A percentile compares a stretch with the other conserved stretches of the same genome.
Conservation (phyloP, 768 basidiomycete genomes). For the Psilocybe azurescens region DNA sequence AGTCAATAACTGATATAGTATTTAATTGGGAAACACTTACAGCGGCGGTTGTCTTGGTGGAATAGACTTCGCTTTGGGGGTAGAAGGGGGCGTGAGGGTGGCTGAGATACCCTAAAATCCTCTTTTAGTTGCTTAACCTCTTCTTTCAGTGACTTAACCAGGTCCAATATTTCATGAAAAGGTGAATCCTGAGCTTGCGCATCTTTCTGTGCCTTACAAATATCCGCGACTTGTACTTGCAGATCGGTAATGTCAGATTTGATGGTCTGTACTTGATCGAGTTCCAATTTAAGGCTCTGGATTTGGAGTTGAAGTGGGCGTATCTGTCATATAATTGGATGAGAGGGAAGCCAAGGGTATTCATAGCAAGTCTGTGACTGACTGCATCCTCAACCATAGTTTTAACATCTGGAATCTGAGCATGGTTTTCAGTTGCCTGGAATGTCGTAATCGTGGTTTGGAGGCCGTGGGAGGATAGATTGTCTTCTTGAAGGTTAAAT, state of each 20-base stretch:
- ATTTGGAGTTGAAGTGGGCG: constrained; percentile 53
- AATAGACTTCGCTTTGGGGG: constrained; percentile 25
- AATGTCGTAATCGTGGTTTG: neutral
- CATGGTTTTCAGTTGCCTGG: neutral
- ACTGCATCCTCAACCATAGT: constrained; percentile 23
- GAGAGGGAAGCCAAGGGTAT: neutral
- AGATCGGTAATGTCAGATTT: constrained; percentile 28
- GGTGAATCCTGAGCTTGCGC: constrained; percentile 20
- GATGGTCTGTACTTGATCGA: constrained; percentile 27
- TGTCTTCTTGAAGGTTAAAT: neutral
- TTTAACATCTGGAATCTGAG: constrained; percentile 11
- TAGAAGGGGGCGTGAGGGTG: constrained; percentile 29
- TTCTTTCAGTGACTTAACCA: constrained; percentile 25
- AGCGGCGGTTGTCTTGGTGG: constrained; percentile 19
- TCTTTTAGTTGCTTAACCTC: constrained; percentile 27
- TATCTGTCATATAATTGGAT: constrained; percentile 36
- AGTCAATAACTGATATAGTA: neutral
- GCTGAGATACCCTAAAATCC: constrained; percentile 5
- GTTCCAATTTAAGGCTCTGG: constrained; percentile 19
- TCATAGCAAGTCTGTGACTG: constrained; percentile 4
- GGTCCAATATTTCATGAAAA: constrained; percentile 26
- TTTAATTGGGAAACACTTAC: constrained; percentile 18
- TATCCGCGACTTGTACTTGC: constrained; percentile 25
- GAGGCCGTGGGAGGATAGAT: neutral
- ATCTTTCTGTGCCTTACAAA: constrained; percentile 24